A percentile compares a stretch with the other conserved stretches of the same genome.
These are phyloP conservation scores for Dioscorea alata DNA, from an alignment of 106 monocot genomes.

Conservation along the genomic window DNA sequence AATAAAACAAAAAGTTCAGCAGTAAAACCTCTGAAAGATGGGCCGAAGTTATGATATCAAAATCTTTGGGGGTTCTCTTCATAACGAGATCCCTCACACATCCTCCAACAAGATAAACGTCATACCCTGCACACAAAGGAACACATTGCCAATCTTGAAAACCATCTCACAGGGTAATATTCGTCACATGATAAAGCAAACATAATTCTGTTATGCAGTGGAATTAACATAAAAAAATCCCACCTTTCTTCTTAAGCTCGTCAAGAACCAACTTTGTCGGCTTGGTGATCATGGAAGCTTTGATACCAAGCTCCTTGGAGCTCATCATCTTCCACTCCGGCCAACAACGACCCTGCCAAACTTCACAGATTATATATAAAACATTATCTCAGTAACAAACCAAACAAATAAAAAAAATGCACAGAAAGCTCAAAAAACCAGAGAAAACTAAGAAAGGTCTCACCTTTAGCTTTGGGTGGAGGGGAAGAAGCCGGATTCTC, in stretches of 20 bases:
- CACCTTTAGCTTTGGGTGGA: conserved; percentile 10
- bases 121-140: conserved; percentile 46
- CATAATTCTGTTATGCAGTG: too few species aligned
- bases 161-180: too few species aligned
- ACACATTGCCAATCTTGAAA: background rate
- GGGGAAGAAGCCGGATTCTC: background rate
- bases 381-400: background rate
- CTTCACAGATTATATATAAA: conserved; percentile 4
- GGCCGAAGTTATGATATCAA: conserved; percentile 90
- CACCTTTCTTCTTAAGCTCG: conserved; percentile 73
- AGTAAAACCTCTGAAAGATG: conserved; percentile 67
- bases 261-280: conserved; percentile 58
- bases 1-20: conserved; percentile 1
- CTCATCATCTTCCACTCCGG: conserved; percentile 61
- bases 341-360: conserved; percentile 10
- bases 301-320: conserved; percentile 79
- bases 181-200: too few species aligned
- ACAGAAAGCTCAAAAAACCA: background rate
- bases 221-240: background rate
- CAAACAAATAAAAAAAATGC: background rate
- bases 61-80: conserved; percentile 84
- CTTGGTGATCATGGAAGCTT: conserved; percentile 64
- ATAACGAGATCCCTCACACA: conserved; percentile 87
- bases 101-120: conserved; percentile 92
- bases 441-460: background rate